Evolutionary conservation across 1,284 basidiomycete species (phyloP), one percentile per base, ranked within the genome.

Genomic region (Meira miltonrushii): DNA sequence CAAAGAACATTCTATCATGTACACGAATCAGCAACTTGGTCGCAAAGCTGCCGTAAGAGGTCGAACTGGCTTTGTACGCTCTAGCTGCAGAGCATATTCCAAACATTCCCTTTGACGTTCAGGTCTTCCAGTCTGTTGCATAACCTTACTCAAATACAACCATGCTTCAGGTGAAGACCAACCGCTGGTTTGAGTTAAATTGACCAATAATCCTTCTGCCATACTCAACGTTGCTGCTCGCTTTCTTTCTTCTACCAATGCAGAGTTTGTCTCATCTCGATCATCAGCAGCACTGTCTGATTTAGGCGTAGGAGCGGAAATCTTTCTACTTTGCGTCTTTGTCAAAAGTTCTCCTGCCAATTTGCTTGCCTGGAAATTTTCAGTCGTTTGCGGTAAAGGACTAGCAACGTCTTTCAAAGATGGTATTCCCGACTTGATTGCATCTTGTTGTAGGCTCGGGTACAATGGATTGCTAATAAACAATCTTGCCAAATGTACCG

Each of bases 131-230:
- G 68, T 65, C 15, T 61, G 55, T 55, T 65, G 57, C 17, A 66
- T 60, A 17, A 74, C 67, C 47, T 72, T 63, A 2, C 62, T 69
- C 41, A 78, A 52, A 55, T 66, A 69, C 38, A 72, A 60, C 75
- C 75, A 78, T 1, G 75, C 75, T 50, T 76, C 75, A 47, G 71
- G 67, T 50, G 59, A 47, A 48, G 70, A 68, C 69, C 69, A 71
- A 1, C 72, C 75, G 12, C 54, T 55, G 13, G 60, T 65, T 28
- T 66, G 62, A 33, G 72, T 76, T 37, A 63, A 59, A 43, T 61
- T 68, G 21, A 64, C 66, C 55, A 77, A 50, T 41, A 77, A 62
- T 0, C 68, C 75, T 39, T 75, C 75, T 23, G 75, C 75, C 53
- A 77, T 39, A 47, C 64, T 67, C 33, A 71, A 57, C 48, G 74